phyloP scores from a whole-genome alignment of 2,329 filamentous ascomycete species.

The Penicillium thymicola region DNA sequence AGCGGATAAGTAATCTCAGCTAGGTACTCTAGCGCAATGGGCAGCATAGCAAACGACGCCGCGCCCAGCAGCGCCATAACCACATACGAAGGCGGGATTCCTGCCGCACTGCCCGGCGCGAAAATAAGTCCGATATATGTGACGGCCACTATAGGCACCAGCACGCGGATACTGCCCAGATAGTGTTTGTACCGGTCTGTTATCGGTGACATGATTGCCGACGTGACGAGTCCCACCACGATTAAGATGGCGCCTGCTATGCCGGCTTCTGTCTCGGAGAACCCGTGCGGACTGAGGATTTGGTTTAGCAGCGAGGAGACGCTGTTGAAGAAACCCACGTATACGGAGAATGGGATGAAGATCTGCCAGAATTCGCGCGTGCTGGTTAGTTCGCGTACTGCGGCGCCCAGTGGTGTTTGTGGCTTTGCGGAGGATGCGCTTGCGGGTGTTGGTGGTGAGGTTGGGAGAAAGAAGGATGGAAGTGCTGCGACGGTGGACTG shows the following conservation, averaged over 20 bases:
- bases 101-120: slow-evolving; percentile 61
- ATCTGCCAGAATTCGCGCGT: slow-evolving; percentile 77
- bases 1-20: slow-evolving; percentile 85
- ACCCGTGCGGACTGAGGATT: slow-evolving; percentile 81
- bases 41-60: slow-evolving; percentile 73
- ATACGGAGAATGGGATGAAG: slow-evolving; percentile 74
- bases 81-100: slow-evolving; percentile 61
- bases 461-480: slow-evolving; percentile 78
- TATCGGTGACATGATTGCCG: slow-evolving; percentile 75
- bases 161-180: slow-evolving; percentile 66
- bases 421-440: slow-evolving; percentile 62
- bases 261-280: slow-evolving; percentile 77
- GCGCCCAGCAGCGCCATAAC: slow-evolving; percentile 76
- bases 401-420: slow-evolving; percentile 52
- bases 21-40: slow-evolving; percentile 80
- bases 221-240: slow-evolving; percentile 73
- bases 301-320: slow-evolving; percentile 85
- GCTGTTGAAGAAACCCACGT: slow-evolving; percentile 92
- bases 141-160: slow-evolving; percentile 71
- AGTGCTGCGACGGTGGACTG: slow-evolving; percentile 63
- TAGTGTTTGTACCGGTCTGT: slow-evolving; percentile 83
- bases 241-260: slow-evolving; percentile 89
- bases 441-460: slow-evolving; percentile 71
- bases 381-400: slow-evolving; percentile 53
- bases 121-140: slow-evolving; percentile 76